Percentiles rank a stretch among this genome's conserved stretches.
Evolutionary conservation across 2,329 filamentous ascomycete genomes (phyloP).

Genomic region (Zymoseptoria ardabiliae): DNA sequence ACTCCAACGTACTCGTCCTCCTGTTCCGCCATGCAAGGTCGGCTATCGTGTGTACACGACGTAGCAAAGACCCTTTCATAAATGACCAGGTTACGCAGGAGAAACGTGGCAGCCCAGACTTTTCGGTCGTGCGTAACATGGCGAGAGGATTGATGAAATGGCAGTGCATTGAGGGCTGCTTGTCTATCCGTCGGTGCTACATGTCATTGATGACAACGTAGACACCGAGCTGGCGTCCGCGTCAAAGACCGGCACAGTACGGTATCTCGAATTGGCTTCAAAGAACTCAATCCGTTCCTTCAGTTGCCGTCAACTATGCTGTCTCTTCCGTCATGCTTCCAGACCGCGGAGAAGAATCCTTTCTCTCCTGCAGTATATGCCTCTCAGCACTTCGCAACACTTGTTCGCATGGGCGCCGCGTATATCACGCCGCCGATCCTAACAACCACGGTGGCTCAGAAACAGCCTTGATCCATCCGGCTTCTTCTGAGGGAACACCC

Average conservation of each 20-base stretch:
- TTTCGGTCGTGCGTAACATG: neutral
- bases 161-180: neutral
- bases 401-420: no score
- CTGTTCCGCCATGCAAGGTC: neutral
- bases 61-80: neutral
- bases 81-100: neutral
- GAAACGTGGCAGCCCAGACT: neutral
- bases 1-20: neutral
- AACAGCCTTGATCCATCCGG: neutral
- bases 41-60: neutral
- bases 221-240: neutral
- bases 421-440: neutral
- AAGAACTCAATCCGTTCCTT: neutral
- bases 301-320: neutral
- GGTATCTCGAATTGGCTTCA: neutral
- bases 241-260: neutral
- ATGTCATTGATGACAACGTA: neutral
- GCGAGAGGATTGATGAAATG: neutral
- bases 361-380: neutral
- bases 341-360: neutral
- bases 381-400: no score
- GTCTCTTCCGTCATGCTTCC: no score
- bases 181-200: neutral
- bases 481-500: neutral
- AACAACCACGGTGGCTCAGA: neutral